A percentile compares a stretch with the other conserved stretches of the same genome.
Evolutionary conservation across 257 asterid species (phyloP).

Genomic region (Scutellaria baicalensis): DNA sequence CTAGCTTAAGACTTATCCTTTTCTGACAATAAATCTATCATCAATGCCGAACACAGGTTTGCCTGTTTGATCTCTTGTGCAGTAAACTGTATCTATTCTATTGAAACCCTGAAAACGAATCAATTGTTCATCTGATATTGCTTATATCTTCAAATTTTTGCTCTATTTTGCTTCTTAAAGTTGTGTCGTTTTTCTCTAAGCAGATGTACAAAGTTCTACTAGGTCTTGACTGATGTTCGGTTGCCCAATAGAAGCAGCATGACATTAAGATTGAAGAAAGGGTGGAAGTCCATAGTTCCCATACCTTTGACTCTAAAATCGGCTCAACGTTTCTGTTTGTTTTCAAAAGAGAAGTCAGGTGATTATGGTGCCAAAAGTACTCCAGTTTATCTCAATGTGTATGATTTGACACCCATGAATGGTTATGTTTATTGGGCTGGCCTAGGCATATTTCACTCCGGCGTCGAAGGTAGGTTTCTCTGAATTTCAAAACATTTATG

Average conservation of each 20-base stretch:
- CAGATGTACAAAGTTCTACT: conserved; percentile 35
- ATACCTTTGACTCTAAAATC: conserved; percentile 50
- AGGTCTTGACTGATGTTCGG: conserved; percentile 26
- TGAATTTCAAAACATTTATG: neutral
- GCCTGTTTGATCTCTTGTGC: no score
- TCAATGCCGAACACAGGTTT: no score
- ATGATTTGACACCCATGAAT: conserved; percentile 76
- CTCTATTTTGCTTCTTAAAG: neutral
- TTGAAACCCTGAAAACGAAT: no score
- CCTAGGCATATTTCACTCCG: conserved; percentile 88
- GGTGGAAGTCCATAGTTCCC: conserved; percentile 70
- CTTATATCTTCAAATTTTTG: neutral
- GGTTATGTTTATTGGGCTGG: conserved; percentile 96
- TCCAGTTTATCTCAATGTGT: conserved; percentile 79
- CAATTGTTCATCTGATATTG: no score
- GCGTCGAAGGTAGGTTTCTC: conserved; percentile 60
- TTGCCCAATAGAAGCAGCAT: conserved; percentile 33
- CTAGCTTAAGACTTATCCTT: no score
- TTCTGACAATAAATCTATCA: no score
- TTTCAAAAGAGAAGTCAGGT: conserved; percentile 65
- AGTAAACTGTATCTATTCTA: no score
- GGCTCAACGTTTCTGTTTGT: conserved; percentile 64
- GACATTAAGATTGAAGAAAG: conserved; percentile 57
- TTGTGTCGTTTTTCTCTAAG: neutral
- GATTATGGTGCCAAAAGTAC: conserved; percentile 40